Base-by-base conservation (phyloP, 148 eudicot genomes). In the Silene uniflora region DNA sequence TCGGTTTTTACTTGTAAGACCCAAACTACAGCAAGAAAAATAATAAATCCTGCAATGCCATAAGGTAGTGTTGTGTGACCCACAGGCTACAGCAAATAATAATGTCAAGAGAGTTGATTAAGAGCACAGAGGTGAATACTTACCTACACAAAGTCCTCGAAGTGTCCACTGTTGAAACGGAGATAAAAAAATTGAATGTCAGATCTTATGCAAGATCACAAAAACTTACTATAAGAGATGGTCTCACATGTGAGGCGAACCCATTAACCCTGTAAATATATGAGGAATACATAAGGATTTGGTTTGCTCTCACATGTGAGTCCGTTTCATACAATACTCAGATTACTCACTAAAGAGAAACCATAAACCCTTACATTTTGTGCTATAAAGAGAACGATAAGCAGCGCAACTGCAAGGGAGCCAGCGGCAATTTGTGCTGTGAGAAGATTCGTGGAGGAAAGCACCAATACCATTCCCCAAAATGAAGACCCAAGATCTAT, bases 401-500 rank as follows among this genome's bases (percentile, higher is more conserved):
- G 75, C 75, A 95, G 86, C 73, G 98, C 90, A 70, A 85, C 89
- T 10, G 79, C 91, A 78, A 95, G 91, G 85, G 98, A 88, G 67
- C 97, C 99, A 79, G 99, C 99, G 77, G 97, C 98, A 46, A 95
- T 91, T 85, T 89, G 88, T 69, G 99, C 88, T 18, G 97, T 79
- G 21, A 92, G 80, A 77, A 92, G 89, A 81, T 87, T 87, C 79
- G 99, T 95, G 64, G 98, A 95, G 72, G 99, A 89, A 42, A 95
- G 92, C 68, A 95, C 88, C 80, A 95, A 88, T 84, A 79, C 73
- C 99, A 95, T 95, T 74, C 99, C 99, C 99, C 99, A 95, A 79
- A 95, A 95, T 77, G 99, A 95, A 72, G 99, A 95, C 32, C 99
- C 99, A 75, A 95, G 97, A 86, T 95, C 99, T 95, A 79, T 32